These are phyloP conservation scores for Psilocybe sp. DNA, from an alignment of 768 basidiomycete species.

Conservation along the genomic window DNA sequence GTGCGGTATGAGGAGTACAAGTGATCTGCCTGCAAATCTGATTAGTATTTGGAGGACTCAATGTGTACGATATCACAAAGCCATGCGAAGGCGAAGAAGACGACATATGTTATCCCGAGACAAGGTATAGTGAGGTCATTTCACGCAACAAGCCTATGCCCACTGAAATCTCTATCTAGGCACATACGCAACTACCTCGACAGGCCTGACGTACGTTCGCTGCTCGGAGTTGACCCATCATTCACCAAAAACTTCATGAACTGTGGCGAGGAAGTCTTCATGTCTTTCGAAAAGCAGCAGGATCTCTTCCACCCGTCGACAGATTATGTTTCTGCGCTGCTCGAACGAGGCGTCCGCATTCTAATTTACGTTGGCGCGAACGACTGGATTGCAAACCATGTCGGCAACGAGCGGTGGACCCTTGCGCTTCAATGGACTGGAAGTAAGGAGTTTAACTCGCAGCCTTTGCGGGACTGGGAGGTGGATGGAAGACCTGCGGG, in stretches of 20 bases:
- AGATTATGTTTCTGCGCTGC: slow-evolving; percentile 59
- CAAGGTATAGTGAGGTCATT: slow-evolving; percentile 19
- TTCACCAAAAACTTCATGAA: slow-evolving; percentile 31
- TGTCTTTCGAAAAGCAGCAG: slow-evolving; percentile 44
- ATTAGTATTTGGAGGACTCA: slow-evolving; percentile 31
- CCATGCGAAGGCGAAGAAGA: slow-evolving; percentile 47
- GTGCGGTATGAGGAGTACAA: slow-evolving; percentile 22
- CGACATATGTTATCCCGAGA: slow-evolving; percentile 60
- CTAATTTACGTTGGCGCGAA: slow-evolving; percentile 71
- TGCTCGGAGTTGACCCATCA: slow-evolving; percentile 61
- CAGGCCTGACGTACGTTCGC: slow-evolving; percentile 45
- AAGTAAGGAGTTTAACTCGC: slow-evolving; percentile 34
- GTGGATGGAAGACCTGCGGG: slow-evolving; percentile 45
- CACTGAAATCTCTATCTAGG: slow-evolving; percentile 26
- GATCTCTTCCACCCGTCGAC: slow-evolving; percentile 46
- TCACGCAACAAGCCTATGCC: neutral
- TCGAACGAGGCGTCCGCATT: slow-evolving; percentile 70
- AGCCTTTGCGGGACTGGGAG: slow-evolving; percentile 55
- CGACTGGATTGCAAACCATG: slow-evolving; percentile 77
- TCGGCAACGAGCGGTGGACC: slow-evolving; percentile 74
- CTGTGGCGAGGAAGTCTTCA: slow-evolving; percentile 35
- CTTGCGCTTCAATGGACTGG: slow-evolving; percentile 72
- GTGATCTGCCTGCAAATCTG: neutral
- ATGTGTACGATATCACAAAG: slow-evolving; percentile 70
- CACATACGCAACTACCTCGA: slow-evolving; percentile 62